Evolutionary conservation across 129 eudicot genomes (phyloP), one percentile per base, ranked within the genome.

Genomic region (Oenanthe sinensis): DNA sequence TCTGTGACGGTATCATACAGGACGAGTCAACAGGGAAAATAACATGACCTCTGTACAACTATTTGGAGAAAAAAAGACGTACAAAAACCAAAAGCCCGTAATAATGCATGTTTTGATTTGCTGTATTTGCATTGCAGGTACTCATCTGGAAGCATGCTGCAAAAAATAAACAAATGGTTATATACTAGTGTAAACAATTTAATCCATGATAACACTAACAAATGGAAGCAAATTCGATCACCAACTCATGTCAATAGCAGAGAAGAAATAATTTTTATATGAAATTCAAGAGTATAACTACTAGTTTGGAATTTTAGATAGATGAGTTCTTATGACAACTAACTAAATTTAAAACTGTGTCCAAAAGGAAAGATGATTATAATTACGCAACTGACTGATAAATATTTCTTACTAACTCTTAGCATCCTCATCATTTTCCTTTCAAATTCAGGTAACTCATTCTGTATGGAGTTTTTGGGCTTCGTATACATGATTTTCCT

Each of bases 101-200:
- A 36, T 85, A 91, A 69, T 88, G 90, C 84, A 96, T 85, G 81
- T 93, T 92, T 84, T 92, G 99, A 71, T 82, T 85, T 28, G 84
- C 90, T 54, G 97, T 86, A 84, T 87, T 87, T 77, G 91, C 81
- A 24, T 90, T 85, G 46, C 99, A 96, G 58, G 79, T 86, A 58
- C 90, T 89, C 83, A 93, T 87, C 86, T 85, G 60, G 82, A 90
- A 88, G 85, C 99, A 96, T 49, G 87, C 99, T 96, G 88, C 88
- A 87, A 80, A 82, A 69, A 82, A 26, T 46, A 26, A 78, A 65
- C 47, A 46, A 65, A 80, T 50, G 46, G 62, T 77, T 74, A 86
- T 46, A 52, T 24, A 42, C 37, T 42, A 71, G 26, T 40, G 50
- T 62, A 24, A 77, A 60, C 48, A 60, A 36, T 60, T 15, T 7